Base-by-base conservation (phyloP, 2,329 filamentous ascomycete species). In the Fusarium sp. region DNA sequence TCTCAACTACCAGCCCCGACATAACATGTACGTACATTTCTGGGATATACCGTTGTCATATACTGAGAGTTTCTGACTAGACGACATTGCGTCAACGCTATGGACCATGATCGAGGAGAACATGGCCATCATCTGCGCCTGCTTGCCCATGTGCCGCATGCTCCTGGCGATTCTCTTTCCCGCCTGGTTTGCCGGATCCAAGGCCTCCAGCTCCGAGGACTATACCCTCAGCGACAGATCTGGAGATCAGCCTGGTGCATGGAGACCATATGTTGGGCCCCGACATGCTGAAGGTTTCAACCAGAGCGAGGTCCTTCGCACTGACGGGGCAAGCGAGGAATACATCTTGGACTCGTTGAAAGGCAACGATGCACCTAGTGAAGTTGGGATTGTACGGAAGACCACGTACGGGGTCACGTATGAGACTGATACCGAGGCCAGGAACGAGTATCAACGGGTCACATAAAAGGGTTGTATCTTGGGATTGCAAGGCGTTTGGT, bases 81-180 rank as follows among this genome's bases (percentile, higher is more conserved):
- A 81, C 20, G 79, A 83, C 20, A 81, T 84, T 65, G 77, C 72
- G 6, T 84, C 83, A 2, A 83, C 82, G 0, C 76, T 84, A 6
- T 84, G 82, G 82, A 84, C 83, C 7, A 82, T 84, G 52, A 81
- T 84, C 35, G 83, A 84, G 64, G 78, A 82, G 56, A 84, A 84
- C 50, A 73, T 84, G 25, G 82, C 81, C 63, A 83, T 84, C 45
- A 82, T 84, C 66, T 84, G 82, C 68, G 81, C 82, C 16, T 84
- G 83, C 48, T 73, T 84, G 5, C 83, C 83, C 18, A 84, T 83
- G 82, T 84, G 83, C 65, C 83, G 82, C 50, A 80, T 82, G 2
- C 81, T 82, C n/a, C 79, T 85, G 16, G 78, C 80, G 57, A 80
- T 78, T 60, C 63, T 84, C 39, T 83, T 84, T 70, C 83, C 83